A percentile compares a stretch with the other conserved stretches of the same genome.
These are phyloP conservation scores for Botrytis pseudocinerea DNA, from an alignment of 2,329 filamentous ascomycete genomes.

Conservation along the genomic window DNA sequence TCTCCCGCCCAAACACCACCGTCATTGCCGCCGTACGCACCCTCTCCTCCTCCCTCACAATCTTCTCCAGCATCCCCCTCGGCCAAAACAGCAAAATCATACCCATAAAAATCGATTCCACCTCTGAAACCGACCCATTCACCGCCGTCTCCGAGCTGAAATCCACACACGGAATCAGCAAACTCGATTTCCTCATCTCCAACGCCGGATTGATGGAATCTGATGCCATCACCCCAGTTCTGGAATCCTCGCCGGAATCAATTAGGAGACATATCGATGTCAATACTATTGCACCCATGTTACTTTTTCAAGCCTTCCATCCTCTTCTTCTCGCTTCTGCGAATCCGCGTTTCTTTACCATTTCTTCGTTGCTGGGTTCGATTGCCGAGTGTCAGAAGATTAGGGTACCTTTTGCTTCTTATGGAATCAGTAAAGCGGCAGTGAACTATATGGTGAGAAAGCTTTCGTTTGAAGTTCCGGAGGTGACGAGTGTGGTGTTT, in stretches of 20 bases:
- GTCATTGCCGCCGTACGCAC: constrained; percentile 46
- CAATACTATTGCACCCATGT: neutral
- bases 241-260: neutral
- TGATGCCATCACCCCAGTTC: neutral
- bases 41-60: constrained; percentile 31
- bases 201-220: neutral
- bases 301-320: constrained; percentile 42
- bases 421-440: constrained; percentile 46
- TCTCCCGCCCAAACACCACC: constrained; percentile 42
- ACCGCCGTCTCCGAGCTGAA: constrained; percentile 39
- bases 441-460: constrained; percentile 41
- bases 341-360: constrained; percentile 44
- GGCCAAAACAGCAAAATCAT: constrained; percentile 40
- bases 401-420: constrained; percentile 38
- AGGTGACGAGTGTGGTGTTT: constrained; percentile 40
- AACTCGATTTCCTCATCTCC: neutral
- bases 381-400: constrained; percentile 23
- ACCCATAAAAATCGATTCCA: neutral
- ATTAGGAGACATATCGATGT: neutral
- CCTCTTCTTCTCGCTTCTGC: constrained; percentile 43
- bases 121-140: constrained; percentile 29
- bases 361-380: constrained; percentile 37
- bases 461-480: constrained; percentile 40
- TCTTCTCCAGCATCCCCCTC: constrained; percentile 35
- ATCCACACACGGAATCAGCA: neutral